Conservation (phyloP, 768 basidiomycete species). For the Boletus rubropictus region DNA sequence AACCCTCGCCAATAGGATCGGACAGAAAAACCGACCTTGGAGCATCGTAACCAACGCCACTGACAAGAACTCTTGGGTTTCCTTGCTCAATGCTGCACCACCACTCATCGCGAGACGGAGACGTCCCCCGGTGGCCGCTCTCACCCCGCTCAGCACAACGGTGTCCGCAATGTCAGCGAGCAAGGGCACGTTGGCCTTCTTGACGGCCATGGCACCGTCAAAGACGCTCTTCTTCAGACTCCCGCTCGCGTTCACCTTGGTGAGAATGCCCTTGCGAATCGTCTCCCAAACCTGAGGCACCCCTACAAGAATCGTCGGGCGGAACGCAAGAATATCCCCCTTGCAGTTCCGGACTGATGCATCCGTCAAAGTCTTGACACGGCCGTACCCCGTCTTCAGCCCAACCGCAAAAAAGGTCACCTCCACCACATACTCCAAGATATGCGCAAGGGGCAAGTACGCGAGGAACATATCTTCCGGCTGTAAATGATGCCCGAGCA, state of each 20-base stretch:
- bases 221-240: conserved; percentile 70
- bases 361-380: conserved; percentile 94
- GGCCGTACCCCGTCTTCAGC: conserved; percentile 81
- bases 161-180: conserved; percentile 65
- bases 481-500: conserved; percentile 54
- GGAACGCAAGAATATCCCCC: conserved; percentile 81
- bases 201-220: conserved; percentile 68
- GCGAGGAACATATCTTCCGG: conserved; percentile 55
- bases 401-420: conserved; percentile 68
- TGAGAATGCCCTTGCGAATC: conserved; percentile 89
- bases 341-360: conserved; percentile 82
- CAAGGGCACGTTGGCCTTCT: conserved; percentile 64
- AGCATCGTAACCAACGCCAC: conserved; percentile 75
- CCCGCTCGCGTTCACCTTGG: conserved; percentile 70
- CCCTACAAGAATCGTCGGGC: conserved; percentile 87
- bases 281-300: conserved; percentile 97
- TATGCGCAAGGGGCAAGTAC: conserved; percentile 91
- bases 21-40: conserved; percentile 55
- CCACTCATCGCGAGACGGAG: conserved; percentile 78
- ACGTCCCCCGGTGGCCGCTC: conserved; percentile 80
- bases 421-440: conserved; percentile 94
- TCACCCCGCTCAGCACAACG: conserved; percentile 70
- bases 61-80: conserved; percentile 89
- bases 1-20: background rate
- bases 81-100: conserved; percentile 77